Percentiles rank a stretch among this genome's conserved stretches.
phyloP scores from a whole-genome alignment of 352 stramenopile species.

The Bremia lactucae region DNA sequence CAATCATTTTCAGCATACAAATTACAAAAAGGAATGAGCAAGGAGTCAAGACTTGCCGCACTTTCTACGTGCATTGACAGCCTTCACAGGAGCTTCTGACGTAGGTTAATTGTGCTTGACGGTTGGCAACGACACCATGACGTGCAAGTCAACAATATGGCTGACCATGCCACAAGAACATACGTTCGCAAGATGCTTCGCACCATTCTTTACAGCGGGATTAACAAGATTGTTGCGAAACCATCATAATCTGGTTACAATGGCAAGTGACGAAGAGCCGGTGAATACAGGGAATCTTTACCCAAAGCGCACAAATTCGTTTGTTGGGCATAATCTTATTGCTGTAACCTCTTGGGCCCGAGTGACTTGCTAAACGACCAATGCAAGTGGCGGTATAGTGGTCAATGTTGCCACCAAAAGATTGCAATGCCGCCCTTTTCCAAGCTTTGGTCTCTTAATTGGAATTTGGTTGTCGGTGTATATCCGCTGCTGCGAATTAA shows the following conservation, averaged over 20 bases:
- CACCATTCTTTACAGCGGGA: no score
- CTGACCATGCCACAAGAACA: not conserved
- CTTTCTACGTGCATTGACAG: no score
- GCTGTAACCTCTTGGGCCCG: conserved; percentile 50
- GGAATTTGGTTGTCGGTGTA: no score
- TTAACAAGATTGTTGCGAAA: no score
- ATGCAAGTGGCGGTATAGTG: conserved; percentile 51
- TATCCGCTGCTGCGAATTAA: conserved; percentile 23
- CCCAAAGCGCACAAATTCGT: conserved; percentile 59
- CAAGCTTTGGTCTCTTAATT: no score
- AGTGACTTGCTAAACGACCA: conserved; percentile 49
- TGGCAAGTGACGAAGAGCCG: conserved; percentile 3
- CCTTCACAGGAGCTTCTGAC: no score
- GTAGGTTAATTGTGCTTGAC: no score
- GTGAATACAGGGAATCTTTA: conserved; percentile 29
- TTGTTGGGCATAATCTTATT: conserved; percentile 46
- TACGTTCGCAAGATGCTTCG: no score
- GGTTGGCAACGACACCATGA: conserved; percentile 1
- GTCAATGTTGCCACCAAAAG: conserved; percentile 54
- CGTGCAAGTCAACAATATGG: conserved; percentile 16
- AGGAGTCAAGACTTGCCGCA: no score
- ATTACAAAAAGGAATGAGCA: no score
- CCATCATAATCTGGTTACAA: not conserved
- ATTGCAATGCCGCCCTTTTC: conserved; percentile 62
- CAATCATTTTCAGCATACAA: no score